Evolutionary conservation across 768 basidiomycete genomes (phyloP).

Genomic region (Imleria badia): DNA sequence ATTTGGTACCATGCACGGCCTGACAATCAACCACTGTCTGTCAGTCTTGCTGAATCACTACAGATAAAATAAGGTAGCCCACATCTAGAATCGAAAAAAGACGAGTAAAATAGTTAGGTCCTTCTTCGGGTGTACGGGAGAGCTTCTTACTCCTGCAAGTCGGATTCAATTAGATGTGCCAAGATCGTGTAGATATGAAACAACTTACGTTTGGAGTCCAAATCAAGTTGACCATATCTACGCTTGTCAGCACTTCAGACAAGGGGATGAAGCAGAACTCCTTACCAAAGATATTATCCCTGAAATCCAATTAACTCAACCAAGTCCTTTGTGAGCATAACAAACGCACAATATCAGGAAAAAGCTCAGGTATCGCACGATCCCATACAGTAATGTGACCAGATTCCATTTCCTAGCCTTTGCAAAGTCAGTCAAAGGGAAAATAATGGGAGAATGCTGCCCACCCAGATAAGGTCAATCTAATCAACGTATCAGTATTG

Average conservation of each 20-base stretch:
- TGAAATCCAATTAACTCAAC: neutral
- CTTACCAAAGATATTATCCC: slow-evolving; percentile 13
- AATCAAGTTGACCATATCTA: slow-evolving; percentile 2
- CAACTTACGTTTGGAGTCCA: slow-evolving; percentile 14
- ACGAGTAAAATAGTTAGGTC: neutral
- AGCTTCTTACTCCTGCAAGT: slow-evolving; percentile 12
- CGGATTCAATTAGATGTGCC: neutral
- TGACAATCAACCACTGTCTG: neutral
- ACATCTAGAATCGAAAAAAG: slow-evolving; percentile 9
- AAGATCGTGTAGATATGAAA: neutral
- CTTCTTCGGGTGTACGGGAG: neutral
- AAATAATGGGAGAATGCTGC: neutral
- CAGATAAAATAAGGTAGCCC: neutral
- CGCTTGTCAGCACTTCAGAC: neutral
- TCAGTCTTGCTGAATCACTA: neutral
- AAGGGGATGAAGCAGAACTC: neutral
- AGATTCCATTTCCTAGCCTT: slow-evolving; percentile 19
- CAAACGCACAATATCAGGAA: slow-evolving; percentile 10
- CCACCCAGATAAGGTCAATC: slow-evolving; percentile 22
- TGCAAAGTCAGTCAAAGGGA: neutral
- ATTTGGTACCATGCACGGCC: slow-evolving; percentile 17
- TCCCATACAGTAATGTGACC: slow-evolving; percentile 16
- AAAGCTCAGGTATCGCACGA: slow-evolving; percentile 21
- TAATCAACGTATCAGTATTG: neutral
- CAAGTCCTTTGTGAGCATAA: neutral